Percentiles rank a stretch among this genome's conserved stretches.
Conservation (phyloP, 345 rosid genomes). For the Psidium guajava region DNA sequence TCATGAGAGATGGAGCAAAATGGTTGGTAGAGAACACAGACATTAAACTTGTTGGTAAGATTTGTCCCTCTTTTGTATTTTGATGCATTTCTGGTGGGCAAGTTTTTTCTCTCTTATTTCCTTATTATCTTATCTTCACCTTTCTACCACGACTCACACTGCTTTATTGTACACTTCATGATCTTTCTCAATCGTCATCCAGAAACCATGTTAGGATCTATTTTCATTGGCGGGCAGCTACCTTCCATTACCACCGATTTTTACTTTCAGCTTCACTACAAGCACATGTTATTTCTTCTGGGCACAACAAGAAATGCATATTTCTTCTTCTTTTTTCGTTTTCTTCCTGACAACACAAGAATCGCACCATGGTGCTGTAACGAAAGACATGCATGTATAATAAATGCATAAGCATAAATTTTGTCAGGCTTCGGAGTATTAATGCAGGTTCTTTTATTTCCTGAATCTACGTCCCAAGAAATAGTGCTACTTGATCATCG, state of each 20-base stretch:
- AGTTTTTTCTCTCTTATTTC: background rate
- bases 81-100: background rate
- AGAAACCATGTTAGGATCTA: background rate
- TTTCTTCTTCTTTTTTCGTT: background rate
- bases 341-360: background rate
- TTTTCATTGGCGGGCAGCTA: background rate
- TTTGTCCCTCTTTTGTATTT: background rate
- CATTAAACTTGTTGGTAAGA: conserved; percentile 72
- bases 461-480: background rate
- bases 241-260: background rate
- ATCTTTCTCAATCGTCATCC: background rate
- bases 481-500: background rate
- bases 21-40: conserved; percentile 91
- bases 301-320: background rate
- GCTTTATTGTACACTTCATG: background rate
- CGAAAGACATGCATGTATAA: background rate
- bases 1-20: conserved; percentile 70
- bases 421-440: background rate
- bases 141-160: background rate
- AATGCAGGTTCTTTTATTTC: background rate
- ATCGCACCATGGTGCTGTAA: background rate
- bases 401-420: background rate
- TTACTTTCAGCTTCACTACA: background rate
- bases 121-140: background rate
- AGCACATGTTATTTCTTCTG: background rate